phyloP scores from a whole-genome alignment of 2,329 filamentous ascomycete species.

The Neopestalotiopsis clavispora region DNA sequence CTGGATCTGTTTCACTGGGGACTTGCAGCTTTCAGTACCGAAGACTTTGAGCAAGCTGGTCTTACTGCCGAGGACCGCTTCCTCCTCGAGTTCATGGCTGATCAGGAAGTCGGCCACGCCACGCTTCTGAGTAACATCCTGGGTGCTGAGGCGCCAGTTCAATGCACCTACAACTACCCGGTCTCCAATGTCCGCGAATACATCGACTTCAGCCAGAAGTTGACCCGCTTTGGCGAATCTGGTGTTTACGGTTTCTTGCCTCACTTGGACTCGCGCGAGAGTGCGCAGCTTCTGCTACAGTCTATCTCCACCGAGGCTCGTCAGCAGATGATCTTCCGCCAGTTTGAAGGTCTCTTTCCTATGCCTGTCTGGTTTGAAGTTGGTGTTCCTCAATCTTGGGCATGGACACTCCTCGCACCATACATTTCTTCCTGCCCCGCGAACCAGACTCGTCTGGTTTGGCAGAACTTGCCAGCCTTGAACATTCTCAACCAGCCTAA shows the following conservation, averaged over 20 bases:
- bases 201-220: conserved; percentile 82
- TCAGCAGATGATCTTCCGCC: conserved; percentile 84
- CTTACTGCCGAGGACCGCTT: conserved; percentile 71
- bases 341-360: conserved; percentile 79
- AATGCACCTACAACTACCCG: conserved; percentile 85
- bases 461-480: conserved; percentile 83
- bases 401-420: conserved; percentile 80
- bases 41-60: conserved; percentile 72
- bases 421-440: conserved; percentile 79
- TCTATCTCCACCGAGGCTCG: conserved; percentile 80
- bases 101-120: conserved; percentile 79
- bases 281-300: conserved; percentile 74
- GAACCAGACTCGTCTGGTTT: conserved; percentile 75
- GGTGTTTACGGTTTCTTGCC: conserved; percentile 82
- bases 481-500: conserved; percentile 79
- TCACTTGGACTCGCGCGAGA: conserved; percentile 77
- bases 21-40: conserved; percentile 68
- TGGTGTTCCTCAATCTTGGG: conserved; percentile 83
- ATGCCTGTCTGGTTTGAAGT: conserved; percentile 85
- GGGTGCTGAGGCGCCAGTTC: conserved; percentile 69
- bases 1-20: conserved; percentile 82
- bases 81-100: conserved; percentile 76
- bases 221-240: conserved; percentile 81
- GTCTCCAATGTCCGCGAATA: conserved; percentile 76
- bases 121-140: conserved; percentile 81